Percentiles rank a stretch among this genome's conserved stretches.
Evolutionary conservation across 176 grass and related monocot genomes (phyloP).

Genomic region (Oryza meridionalis): DNA sequence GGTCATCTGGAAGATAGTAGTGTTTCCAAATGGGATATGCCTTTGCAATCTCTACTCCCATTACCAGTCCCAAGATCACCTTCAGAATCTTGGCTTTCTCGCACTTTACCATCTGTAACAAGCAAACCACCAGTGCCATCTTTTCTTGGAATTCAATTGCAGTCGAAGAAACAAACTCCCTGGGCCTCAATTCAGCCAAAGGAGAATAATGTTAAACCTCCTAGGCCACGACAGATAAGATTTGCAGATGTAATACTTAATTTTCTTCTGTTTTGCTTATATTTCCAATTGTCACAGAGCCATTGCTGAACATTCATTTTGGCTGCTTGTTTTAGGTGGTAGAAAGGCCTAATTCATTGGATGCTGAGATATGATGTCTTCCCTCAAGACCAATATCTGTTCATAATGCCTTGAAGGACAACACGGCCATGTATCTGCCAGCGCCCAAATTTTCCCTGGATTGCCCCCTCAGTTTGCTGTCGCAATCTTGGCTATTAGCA

Average conservation of each 20-base stretch:
- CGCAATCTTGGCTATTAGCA: background rate
- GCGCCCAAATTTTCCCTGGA: background rate
- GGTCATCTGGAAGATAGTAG: slow-evolving; percentile 15
- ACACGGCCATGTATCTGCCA: background rate
- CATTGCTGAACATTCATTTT: slow-evolving; percentile 27
- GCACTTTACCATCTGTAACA: slow-evolving; percentile 71
- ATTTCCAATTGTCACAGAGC: background rate
- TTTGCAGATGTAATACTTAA: slow-evolving; percentile 79
- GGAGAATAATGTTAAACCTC: slow-evolving; percentile 55
- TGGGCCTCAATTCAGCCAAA: slow-evolving; percentile 38
- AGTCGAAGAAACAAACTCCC: slow-evolving; percentile 70
- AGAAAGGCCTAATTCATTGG: slow-evolving; percentile 47
- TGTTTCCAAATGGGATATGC: slow-evolving; percentile 41
- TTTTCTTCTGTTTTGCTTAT: slow-evolving; percentile 1
- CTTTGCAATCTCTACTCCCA: slow-evolving; percentile 54
- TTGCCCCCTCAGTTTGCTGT: background rate
- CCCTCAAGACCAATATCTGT: slow-evolving; percentile 5
- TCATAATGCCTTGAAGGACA: background rate
- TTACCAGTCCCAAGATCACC: slow-evolving; percentile 87
- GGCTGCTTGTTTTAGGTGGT: slow-evolving; percentile 52
- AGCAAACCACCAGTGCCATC: slow-evolving; percentile 62
- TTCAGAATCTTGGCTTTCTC: slow-evolving; percentile 97
- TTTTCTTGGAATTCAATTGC: slow-evolving; percentile 91
- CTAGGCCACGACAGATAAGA: slow-evolving; percentile 55
- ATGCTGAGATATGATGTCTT: slow-evolving; percentile 63